Conservation (phyloP, 2,329 filamentous ascomycete genomes). For the Aspergillus sp. region DNA sequence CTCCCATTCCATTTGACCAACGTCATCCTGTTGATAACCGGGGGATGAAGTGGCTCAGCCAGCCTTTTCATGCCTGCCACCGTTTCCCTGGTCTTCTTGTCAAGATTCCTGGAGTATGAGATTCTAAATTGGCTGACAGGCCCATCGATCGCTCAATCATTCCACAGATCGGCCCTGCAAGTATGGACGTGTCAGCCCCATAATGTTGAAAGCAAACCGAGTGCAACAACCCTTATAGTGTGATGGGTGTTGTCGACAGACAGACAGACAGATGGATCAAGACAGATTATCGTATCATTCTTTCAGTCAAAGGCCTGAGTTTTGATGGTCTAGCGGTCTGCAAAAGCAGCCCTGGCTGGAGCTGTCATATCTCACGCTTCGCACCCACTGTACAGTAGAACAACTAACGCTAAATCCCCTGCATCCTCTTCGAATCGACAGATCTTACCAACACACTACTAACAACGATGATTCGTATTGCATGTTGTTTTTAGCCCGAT, state of each 20-base stretch:
- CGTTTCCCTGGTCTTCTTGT: background rate
- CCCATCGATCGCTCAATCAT: background rate
- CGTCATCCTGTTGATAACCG: background rate
- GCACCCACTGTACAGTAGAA: constrained; percentile 2
- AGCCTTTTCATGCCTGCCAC: constrained; percentile 1
- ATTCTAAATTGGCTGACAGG: background rate
- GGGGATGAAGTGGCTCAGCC: background rate
- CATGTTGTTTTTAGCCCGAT: background rate
- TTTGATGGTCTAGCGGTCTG: constrained; percentile 22
- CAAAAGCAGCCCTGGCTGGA: constrained; percentile 7
- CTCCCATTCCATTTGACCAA: constrained; percentile 2
- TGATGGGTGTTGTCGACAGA: constrained; percentile 1
- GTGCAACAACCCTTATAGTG: background rate
- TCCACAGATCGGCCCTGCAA: constrained; percentile 5
- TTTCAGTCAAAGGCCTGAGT: constrained; percentile 4
- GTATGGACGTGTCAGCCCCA: background rate
- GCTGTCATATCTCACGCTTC: constrained; percentile 20
- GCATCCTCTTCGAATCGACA: constrained; percentile 6
- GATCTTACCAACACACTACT: background rate
- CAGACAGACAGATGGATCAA: background rate
- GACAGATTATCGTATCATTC: background rate
- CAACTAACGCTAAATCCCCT: constrained; percentile 7
- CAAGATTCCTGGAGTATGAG: background rate
- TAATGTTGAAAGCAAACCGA: background rate
- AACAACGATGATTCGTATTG: background rate